Base-by-base conservation (phyloP, 352 stramenopile species). In the Pythium phragmiticola region DNA sequence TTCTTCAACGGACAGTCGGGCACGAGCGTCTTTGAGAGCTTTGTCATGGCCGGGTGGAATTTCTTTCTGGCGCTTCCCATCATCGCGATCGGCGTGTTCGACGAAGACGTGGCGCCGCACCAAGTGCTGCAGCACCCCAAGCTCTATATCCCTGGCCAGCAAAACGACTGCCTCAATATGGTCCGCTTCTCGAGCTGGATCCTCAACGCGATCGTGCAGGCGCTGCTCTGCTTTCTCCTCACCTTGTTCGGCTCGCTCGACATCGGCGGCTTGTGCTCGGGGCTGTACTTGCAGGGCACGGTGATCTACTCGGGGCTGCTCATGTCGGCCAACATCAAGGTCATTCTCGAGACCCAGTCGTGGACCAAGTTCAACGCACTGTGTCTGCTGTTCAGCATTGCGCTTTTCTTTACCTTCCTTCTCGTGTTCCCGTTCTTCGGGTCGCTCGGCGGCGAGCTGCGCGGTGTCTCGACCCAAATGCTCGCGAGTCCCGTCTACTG, bases 21-120 rank as follows among this genome's bases (percentile, higher is more conserved):
- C 7, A 87, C 84, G 19, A 93, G 81, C 19, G 73, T 95, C 30
- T 96, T 95, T 48, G 86, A 96, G 64, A 87, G 76, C 66, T 92
- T 92, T 61, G 76, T 90, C 16, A 88, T 92, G 77, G 77, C 80
- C 13, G 80, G 80, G 1, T 92, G 80, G 80, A 92, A 92, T 36
- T 90, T 92, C 51, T 92, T 90, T 53, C 47, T 90, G 3, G 87
- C 86, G 33, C 60, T 98, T 30, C 95, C 97, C 37, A 98, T 98
- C 70, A 81, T 92, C 33, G 81, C 77, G n/a, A 88, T 94, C 50
- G 85, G 82, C 11, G 71, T 91, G 26, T 89, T 92, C 55, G 83
- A 95, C 56, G 69, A 94, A 54, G 84, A 96, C 74, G 80, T 95
- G 9, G 60, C 73, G 1, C 73, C 72, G 1, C 66, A 88, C 8